Evolutionary conservation across 1,284 basidiomycete genomes (phyloP).

Genomic region (Fomes fomentarius): DNA sequence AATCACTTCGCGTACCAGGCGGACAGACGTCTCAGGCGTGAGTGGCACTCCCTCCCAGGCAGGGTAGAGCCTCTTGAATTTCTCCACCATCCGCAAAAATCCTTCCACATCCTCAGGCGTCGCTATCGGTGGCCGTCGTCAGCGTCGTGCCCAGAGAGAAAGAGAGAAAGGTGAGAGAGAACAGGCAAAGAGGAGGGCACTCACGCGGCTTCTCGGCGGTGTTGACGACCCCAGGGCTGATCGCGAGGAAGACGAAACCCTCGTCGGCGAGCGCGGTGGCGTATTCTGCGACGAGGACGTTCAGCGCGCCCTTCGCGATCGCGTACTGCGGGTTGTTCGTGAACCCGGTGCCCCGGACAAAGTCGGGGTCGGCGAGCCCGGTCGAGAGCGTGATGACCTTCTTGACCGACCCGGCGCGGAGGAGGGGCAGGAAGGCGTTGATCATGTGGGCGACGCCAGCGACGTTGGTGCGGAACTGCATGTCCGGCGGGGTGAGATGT

Average conservation of each 20-base stretch:
- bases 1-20: constrained; percentile 35
- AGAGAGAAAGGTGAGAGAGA: background rate
- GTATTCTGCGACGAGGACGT: constrained; percentile 43
- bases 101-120: constrained; percentile 26
- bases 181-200: background rate
- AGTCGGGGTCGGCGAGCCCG: constrained; percentile 35
- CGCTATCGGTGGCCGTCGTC: constrained; percentile 16
- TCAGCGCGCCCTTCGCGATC: constrained; percentile 41
- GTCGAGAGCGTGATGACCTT: constrained; percentile 41
- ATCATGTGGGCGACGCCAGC: constrained; percentile 40
- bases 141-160: background rate
- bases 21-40: constrained; percentile 36
- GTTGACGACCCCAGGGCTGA: constrained; percentile 43
- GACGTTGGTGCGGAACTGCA: constrained; percentile 38
- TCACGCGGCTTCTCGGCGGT: constrained; percentile 26
- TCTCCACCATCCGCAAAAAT: constrained; percentile 16
- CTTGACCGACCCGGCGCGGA: constrained; percentile 38
- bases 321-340: constrained; percentile 32
- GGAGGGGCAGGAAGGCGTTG: constrained; percentile 41
- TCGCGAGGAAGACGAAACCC: constrained; percentile 40
- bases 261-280: constrained; percentile 38
- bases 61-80: constrained; percentile 27
- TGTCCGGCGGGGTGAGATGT: background rate
- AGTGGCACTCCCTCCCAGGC: constrained; percentile 35
- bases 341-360: constrained; percentile 23